A percentile compares a stretch with the other conserved stretches of the same genome.
These are phyloP conservation scores for Fremontodendron californicum DNA, from an alignment of 345 rosid species.

Conservation along the genomic window DNA sequence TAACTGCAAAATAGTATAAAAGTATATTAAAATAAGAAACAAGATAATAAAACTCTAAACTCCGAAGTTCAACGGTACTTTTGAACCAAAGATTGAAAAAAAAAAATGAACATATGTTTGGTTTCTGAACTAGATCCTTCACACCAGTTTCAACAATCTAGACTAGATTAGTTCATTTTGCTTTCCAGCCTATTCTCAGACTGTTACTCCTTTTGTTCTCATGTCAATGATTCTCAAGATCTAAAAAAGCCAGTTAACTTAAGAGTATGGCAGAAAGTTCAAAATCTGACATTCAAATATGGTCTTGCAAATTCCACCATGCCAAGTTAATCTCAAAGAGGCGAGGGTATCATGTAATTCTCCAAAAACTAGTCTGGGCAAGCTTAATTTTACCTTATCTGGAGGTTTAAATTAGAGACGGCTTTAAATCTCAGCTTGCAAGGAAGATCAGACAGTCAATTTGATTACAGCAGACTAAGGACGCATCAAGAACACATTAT, in stretches of 20 bases:
- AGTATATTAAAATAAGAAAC: background rate
- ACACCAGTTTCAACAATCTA: background rate
- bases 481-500: background rate
- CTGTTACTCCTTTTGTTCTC: background rate
- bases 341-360: background rate
- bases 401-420: constrained; percentile 4
- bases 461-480: background rate
- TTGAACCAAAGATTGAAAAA: background rate
- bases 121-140: background rate
- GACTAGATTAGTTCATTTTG: background rate
- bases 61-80: background rate
- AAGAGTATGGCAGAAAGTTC: background rate
- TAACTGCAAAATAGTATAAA: constrained; percentile 36
- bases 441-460: background rate
- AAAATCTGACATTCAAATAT: background rate
- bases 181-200: background rate
- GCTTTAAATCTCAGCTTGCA: background rate
- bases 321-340: background rate
- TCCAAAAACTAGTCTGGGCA: background rate
- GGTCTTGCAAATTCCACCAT: background rate
- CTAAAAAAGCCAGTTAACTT: background rate
- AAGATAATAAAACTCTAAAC: background rate
- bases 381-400: background rate
- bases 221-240: background rate
- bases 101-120: background rate